Percentiles rank a stretch among this genome's conserved stretches.
Conservation (phyloP, 2,329 filamentous ascomycete species). For the Xylaria sp. region DNA sequence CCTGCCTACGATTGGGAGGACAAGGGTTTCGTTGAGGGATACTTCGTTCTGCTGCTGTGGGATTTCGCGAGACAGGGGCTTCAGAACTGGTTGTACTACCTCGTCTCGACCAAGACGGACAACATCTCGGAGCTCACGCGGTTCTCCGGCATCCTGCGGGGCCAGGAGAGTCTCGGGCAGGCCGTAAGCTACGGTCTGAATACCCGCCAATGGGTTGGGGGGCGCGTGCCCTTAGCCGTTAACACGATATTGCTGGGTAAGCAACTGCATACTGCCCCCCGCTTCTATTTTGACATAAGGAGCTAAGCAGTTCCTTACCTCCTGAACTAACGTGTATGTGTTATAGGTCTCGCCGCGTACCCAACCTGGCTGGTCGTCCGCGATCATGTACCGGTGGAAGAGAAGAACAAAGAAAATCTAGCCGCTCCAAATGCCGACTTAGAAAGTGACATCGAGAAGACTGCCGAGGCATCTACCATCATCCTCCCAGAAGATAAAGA, state of each 20-base stretch:
- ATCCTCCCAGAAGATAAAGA: slow-evolving; percentile 36
- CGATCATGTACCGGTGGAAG: slow-evolving; percentile 47
- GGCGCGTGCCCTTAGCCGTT: slow-evolving; percentile 53
- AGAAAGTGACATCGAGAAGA: slow-evolving; percentile 41
- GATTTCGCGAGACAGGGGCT: slow-evolving; percentile 62
- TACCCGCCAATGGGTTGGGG: slow-evolving; percentile 53
- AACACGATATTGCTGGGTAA: slow-evolving; percentile 55
- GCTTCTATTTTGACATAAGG: background rate
- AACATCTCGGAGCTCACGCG: slow-evolving; percentile 64
- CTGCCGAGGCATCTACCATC: slow-evolving; percentile 23
- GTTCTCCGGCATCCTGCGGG: slow-evolving; percentile 54
- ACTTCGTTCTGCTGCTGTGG: slow-evolving; percentile 74
- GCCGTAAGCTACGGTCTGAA: slow-evolving; percentile 55
- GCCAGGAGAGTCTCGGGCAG: slow-evolving; percentile 56
- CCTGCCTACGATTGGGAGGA: slow-evolving; percentile 73
- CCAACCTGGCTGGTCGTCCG: slow-evolving; percentile 51
- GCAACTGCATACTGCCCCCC: slow-evolving; percentile 17
- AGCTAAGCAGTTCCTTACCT: background rate
- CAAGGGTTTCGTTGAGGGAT: slow-evolving; percentile 72
- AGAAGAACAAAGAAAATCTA: background rate
- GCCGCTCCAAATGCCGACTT: slow-evolving; percentile 3
- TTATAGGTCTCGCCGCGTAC: slow-evolving; percentile 45
- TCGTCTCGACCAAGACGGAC: slow-evolving; percentile 65
- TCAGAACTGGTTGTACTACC: slow-evolving; percentile 68
- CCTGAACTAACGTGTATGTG: slow-evolving; percentile 4